Evolutionary conservation across 768 basidiomycete genomes (phyloP).

Genomic region (Lentinula sp.): DNA sequence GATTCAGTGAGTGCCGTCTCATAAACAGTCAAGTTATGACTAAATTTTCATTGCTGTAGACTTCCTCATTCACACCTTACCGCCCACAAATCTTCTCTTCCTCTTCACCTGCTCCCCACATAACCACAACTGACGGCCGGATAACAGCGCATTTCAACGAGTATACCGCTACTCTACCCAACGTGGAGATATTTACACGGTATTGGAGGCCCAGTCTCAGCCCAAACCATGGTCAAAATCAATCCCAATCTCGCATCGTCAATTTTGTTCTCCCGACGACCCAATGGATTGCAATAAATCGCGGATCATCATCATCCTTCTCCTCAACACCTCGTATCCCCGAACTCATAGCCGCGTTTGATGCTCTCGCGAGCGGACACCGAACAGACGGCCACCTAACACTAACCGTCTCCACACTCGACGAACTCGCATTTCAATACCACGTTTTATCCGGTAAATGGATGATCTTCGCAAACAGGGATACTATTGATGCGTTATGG

Average conservation of each 20-base stretch:
- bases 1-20: no score
- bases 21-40: no score
- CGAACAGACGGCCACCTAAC: conserved; percentile 9
- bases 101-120: no score
- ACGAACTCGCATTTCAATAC: conserved; percentile 26
- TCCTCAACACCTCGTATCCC: neutral
- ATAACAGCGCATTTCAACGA: conserved; percentile 10
- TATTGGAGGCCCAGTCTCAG: conserved; percentile 30
- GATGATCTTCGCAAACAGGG: conserved; percentile 27
- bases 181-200: conserved; percentile 21
- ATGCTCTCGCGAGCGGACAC: conserved; percentile 15
- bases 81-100: no score
- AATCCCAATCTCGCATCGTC: conserved; percentile 6
- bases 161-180: conserved; percentile 16
- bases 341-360: conserved; percentile 14
- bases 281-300: conserved; percentile 28
- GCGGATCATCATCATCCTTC: conserved; percentile 12
- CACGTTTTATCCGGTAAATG: conserved; percentile 29
- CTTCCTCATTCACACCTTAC: no score
- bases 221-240: conserved; percentile 13
- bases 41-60: no score
- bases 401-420: conserved; percentile 23
- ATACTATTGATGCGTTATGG: conserved; percentile 29
- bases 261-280: conserved; percentile 14
- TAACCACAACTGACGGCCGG: neutral